Conservation (phyloP, 306 rosid species). For the Prosopis cineraria region DNA sequence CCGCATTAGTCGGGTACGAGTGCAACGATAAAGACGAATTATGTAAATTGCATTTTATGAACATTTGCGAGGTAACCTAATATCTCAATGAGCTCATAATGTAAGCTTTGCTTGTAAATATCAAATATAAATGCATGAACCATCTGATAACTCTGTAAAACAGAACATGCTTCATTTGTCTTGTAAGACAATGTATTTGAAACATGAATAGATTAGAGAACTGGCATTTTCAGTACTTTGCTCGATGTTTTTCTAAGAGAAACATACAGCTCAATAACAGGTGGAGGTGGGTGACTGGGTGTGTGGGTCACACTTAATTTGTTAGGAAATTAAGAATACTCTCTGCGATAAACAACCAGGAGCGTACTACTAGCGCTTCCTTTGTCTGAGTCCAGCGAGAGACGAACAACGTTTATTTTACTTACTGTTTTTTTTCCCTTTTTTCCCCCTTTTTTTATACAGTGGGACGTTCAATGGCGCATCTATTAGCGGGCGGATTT, state of each 20-base stretch:
- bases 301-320: not conserved
- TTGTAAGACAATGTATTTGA: not conserved
- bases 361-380: not conserved
- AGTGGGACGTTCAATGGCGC: no score
- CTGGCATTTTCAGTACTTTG: not conserved
- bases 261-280: not conserved
- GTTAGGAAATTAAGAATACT: not conserved
- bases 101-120: not conserved
- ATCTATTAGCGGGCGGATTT: no score
- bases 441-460: no score
- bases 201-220: not conserved
- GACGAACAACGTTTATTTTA: constrained; percentile 5
- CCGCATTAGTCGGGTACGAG: not conserved
- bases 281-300: no score
- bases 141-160: not conserved
- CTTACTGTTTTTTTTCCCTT: no score
- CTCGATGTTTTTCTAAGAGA: not conserved
- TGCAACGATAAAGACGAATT: not conserved
- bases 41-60: not conserved
- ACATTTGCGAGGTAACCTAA: no score
- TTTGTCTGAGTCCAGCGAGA: not conserved
- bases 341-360: not conserved
- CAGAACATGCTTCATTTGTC: not conserved
- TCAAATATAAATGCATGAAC: not conserved
- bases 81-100: no score